Conservation (phyloP, 2,329 filamentous ascomycete species). For the Zymoseptoria pseudotritici region DNA sequence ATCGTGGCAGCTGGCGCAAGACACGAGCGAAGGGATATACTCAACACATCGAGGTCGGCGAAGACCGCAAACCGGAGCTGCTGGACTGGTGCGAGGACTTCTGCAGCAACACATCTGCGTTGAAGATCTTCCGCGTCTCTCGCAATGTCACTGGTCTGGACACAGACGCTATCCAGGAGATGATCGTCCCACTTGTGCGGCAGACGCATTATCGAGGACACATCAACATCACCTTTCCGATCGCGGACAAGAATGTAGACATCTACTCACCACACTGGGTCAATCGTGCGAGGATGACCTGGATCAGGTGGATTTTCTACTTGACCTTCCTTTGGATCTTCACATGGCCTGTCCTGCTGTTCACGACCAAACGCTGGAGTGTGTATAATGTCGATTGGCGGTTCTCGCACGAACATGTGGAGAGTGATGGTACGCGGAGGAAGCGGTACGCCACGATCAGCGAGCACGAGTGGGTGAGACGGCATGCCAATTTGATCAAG, state of each 20-base stretch:
- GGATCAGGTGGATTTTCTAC: constrained; percentile 59
- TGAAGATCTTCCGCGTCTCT: constrained; percentile 46
- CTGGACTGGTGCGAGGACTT: constrained; percentile 63
- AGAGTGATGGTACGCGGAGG: constrained; percentile 20
- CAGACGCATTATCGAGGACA: constrained; percentile 61
- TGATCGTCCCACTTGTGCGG: constrained; percentile 52
- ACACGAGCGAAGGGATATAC: constrained; percentile 42
- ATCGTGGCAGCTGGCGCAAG: constrained; percentile 57
- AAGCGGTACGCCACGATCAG: constrained; percentile 45
- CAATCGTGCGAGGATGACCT: constrained; percentile 60
- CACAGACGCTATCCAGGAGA: constrained; percentile 43
- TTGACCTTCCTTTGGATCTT: constrained; percentile 62
- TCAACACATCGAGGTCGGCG: constrained; percentile 41
- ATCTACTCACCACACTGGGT: constrained; percentile 56
- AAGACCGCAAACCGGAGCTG: constrained; percentile 34
- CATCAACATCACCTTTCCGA: constrained; percentile 52
- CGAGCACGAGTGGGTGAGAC: constrained; percentile 53
- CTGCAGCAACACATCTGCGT: constrained; percentile 49
- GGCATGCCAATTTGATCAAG: constrained; percentile 55
- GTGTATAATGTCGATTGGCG: constrained; percentile 60
- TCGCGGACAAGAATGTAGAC: constrained; percentile 50
- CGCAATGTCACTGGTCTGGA: constrained; percentile 55
- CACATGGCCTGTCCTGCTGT: constrained; percentile 62
- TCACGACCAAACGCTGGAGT: constrained; percentile 60
- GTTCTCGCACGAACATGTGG: constrained; percentile 36